phyloP scores from a whole-genome alignment of 176 grass and related monocot species.

The Aegilops umbellulata region DNA sequence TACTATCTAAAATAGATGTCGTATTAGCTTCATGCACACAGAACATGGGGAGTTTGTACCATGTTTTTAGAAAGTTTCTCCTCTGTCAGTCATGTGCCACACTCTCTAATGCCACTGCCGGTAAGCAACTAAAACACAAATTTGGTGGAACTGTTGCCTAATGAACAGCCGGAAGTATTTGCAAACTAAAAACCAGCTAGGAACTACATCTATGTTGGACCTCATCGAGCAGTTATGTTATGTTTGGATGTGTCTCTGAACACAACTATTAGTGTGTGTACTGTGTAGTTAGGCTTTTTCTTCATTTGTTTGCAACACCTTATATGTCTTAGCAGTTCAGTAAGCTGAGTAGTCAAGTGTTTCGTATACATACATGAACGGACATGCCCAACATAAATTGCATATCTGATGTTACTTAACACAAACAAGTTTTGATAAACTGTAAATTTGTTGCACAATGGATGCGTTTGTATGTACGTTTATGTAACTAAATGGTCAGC shows the following conservation, averaged over 20 bases:
- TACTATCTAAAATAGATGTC: neutral
- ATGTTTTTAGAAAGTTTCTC: neutral
- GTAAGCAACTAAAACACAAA: neutral
- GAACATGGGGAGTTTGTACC: neutral
- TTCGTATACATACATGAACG: neutral
- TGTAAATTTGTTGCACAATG: neutral
- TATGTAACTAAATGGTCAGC: neutral
- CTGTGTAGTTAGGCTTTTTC: neutral
- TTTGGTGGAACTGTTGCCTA: neutral
- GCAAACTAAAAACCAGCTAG: neutral
- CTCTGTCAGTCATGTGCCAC: neutral
- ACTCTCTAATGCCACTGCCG: neutral
- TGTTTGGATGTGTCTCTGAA: neutral
- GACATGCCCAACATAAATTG: neutral
- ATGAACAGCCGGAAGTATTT: neutral
- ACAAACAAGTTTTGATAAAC: neutral
- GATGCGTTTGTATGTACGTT: neutral
- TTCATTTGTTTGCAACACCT: neutral
- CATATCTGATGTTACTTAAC: neutral
- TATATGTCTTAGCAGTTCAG: neutral
- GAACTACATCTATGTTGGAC: neutral
- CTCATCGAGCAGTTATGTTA: neutral
- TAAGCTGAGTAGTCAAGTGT: neutral
- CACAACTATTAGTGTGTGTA: neutral
- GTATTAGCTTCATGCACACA: neutral